Evolutionary conservation across 768 basidiomycete species (phyloP).

Genomic region (Nevesoporus exiguus): DNA sequence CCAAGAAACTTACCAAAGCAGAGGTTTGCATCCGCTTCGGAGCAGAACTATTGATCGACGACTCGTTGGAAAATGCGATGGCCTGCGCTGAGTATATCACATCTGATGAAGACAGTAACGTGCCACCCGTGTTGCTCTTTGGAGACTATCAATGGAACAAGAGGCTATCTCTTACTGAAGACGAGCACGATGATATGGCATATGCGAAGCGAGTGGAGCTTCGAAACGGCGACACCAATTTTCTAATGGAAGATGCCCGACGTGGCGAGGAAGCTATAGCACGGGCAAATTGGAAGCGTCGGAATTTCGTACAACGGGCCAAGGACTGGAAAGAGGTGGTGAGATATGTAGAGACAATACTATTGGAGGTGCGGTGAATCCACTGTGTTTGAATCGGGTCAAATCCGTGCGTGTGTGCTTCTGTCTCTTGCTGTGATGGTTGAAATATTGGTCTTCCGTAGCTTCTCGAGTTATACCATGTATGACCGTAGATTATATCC

Average conservation of each 20-base stretch:
- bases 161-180: slow-evolving; percentile 44
- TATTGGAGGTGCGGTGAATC: neutral
- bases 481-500: neutral
- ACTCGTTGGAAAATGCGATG: slow-evolving; percentile 75
- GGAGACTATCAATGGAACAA: slow-evolving; percentile 77
- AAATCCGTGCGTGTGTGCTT: neutral
- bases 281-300: slow-evolving; percentile 43
- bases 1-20: slow-evolving; percentile 65
- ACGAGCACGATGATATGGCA: slow-evolving; percentile 49
- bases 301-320: slow-evolving; percentile 46
- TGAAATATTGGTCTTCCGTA: too few species aligned
- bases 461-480: neutral
- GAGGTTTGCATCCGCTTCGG: slow-evolving; percentile 63
- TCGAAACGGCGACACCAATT: slow-evolving; percentile 45
- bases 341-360: slow-evolving; percentile 42
- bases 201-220: slow-evolving; percentile 48
- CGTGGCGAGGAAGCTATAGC: slow-evolving; percentile 34
- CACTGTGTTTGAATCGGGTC: neutral
- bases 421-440: neutral
- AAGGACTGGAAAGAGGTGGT: slow-evolving; percentile 62
- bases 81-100: slow-evolving; percentile 42
- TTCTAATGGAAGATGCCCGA: slow-evolving; percentile 50
- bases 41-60: slow-evolving; percentile 71
- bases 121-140: slow-evolving; percentile 66
- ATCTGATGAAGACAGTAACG: slow-evolving; percentile 12